Conservation (phyloP, 768 basidiomycete genomes). For the Russula virescens region DNA sequence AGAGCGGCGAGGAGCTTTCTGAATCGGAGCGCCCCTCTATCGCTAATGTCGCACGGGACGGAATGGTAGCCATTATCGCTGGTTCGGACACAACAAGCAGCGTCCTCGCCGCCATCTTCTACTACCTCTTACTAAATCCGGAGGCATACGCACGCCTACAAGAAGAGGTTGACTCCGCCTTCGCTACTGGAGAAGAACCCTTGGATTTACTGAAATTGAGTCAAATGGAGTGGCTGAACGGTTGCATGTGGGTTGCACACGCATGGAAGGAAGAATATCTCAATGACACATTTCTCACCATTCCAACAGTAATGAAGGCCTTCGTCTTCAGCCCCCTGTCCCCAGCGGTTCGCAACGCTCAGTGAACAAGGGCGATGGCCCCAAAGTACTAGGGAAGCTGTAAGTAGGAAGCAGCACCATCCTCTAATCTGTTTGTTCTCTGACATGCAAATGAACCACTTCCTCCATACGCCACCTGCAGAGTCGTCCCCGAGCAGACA, state of each 20-base stretch:
- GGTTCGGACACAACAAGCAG: slow-evolving; percentile 40
- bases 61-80: slow-evolving; percentile 35
- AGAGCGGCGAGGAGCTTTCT: slow-evolving; percentile 12
- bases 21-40: slow-evolving; percentile 6
- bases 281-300: not conserved
- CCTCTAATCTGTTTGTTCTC: not conserved
- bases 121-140: slow-evolving; percentile 34
- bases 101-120: slow-evolving; percentile 32
- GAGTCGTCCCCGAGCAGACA: slow-evolving; percentile 16
- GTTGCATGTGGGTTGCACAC: slow-evolving; percentile 14
- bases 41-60: slow-evolving; percentile 32
- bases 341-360: slow-evolving; percentile 43
- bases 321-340: slow-evolving; percentile 46
- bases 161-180: slow-evolving; percentile 12
- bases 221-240: slow-evolving; percentile 16
- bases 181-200: slow-evolving; percentile 13
- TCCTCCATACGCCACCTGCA: not conserved
- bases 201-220: slow-evolving; percentile 9
- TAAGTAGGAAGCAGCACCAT: not conserved
- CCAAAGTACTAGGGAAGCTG: slow-evolving; percentile 25
- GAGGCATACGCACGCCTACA: slow-evolving; percentile 11
- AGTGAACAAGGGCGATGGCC: slow-evolving; percentile 31
- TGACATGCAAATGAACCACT: not conserved
- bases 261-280: not conserved
- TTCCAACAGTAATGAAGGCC: slow-evolving; percentile 41